Base-by-base conservation (phyloP, 257 asterid species). In the Coffea canephora region DNA sequence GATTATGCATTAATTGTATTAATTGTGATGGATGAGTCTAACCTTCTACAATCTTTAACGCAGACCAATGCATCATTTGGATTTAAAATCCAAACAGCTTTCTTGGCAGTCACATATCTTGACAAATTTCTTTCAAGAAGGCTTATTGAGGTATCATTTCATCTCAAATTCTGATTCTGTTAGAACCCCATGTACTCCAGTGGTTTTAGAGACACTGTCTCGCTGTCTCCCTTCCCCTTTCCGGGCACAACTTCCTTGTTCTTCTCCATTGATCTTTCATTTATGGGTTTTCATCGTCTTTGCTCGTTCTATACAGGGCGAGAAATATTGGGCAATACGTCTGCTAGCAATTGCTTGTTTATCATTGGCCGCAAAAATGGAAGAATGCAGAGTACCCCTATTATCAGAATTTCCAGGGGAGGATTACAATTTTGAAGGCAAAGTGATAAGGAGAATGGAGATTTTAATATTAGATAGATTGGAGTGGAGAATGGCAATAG, bases 351-450 rank as follows among this genome's bases (percentile, higher is more conserved):
- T 91, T 65, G 89, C 90, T 1, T 92, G 97, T 71, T 77, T 94
- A 14, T 89, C 94, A 14, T 48, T 94, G 67, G 94, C 97, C 6
- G 93, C 95, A 16, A 94, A 92, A 74, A 80, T 89, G 93, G 93
- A 88, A 45, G 97, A 90, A 78, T 39, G 39, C 21, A 78, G 3
- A 0, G 89, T 84, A 69, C 91, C 91, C 15, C n/a, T 76, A 41
- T 78, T 91, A 23, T 73, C 91, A 0, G 85, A 84, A 15, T 90
- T 87, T 46, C 82, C 88, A 31, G 61, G 39, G 0, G 86, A 77
- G 6, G 84, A 79, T 43, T 88, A 73, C 82, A 66, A 57, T 62
- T 91, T 91, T 68, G 90, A 89, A 67, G 73, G 83, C 82, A 77
- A 71, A 49, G 80, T 77, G 31, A 85, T 90, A n/a, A 82, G 79